These are phyloP conservation scores for Coleophoma crateriformis DNA, from an alignment of 2,329 filamentous ascomycete species.

Conservation along the genomic window DNA sequence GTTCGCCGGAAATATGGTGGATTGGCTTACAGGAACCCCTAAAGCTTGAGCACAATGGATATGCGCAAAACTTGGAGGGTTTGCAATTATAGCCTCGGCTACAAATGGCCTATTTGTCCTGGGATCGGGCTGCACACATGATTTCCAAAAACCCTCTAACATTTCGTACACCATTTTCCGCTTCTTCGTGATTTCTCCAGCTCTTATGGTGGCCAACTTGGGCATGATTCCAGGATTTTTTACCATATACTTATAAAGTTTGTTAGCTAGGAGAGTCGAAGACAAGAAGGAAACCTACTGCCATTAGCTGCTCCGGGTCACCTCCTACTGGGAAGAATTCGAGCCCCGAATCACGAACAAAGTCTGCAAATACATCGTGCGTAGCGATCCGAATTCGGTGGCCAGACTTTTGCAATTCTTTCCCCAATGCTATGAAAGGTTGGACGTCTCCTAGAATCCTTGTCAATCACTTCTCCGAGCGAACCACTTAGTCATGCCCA, in stretches of 20 bases:
- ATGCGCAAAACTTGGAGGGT: constrained; percentile 72
- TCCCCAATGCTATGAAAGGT: constrained; percentile 64
- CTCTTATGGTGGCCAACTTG: constrained; percentile 65
- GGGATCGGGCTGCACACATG: constrained; percentile 63
- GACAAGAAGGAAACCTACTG: neutral
- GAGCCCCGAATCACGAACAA: constrained; percentile 60
- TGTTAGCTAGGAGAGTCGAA: neutral
- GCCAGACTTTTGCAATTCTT: constrained; percentile 54
- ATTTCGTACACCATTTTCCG: constrained; percentile 70
- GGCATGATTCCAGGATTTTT: constrained; percentile 82
- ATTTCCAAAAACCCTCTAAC: constrained; percentile 76
- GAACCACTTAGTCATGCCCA: neutral
- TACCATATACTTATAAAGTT: constrained; percentile 62
- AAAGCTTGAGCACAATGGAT: constrained; percentile 72
- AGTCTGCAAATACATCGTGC: constrained; percentile 58
- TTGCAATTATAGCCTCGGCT: constrained; percentile 73
- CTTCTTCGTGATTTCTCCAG: constrained; percentile 67
- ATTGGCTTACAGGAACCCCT: constrained; percentile 48
- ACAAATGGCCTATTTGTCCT: constrained; percentile 57
- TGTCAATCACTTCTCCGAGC: constrained; percentile 24
- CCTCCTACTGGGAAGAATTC: constrained; percentile 67
- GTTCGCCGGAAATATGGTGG: too few relatives aligned
- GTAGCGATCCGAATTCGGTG: constrained; percentile 69
- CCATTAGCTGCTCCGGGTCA: constrained; percentile 42
- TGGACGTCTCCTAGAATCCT: constrained; percentile 69